Evolutionary conservation across 768 basidiomycete genomes (phyloP).

Genomic region (Mycena floridula): DNA sequence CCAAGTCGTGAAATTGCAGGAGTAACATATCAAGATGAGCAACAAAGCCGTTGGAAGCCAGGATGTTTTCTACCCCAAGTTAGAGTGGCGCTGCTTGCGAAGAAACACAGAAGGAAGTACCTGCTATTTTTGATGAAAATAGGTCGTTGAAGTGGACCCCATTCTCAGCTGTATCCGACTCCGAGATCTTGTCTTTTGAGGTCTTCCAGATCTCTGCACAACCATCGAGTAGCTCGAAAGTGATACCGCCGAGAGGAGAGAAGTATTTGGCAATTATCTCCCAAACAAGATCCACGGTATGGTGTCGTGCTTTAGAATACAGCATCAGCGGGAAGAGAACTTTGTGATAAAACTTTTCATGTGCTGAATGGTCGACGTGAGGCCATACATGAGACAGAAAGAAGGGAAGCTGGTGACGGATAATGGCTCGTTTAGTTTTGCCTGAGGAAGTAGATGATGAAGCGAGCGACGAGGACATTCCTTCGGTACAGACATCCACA

Average conservation of each 20-base stretch:
- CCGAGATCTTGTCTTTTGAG: slow-evolving; percentile 25
- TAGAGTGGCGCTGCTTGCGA: too few relatives aligned
- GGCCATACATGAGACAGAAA: slow-evolving; percentile 40
- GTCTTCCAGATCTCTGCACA: slow-evolving; percentile 40
- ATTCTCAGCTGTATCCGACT: too few relatives aligned
- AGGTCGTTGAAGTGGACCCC: too few relatives aligned
- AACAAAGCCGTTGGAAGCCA: slow-evolving; percentile 39
- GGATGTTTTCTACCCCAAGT: slow-evolving; percentile 68
- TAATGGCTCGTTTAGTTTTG: slow-evolving; percentile 41
- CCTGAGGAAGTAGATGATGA: slow-evolving; percentile 25
- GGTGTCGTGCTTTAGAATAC: slow-evolving; percentile 65
- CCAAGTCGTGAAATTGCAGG: slow-evolving; percentile 39
- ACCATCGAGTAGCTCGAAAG: slow-evolving; percentile 47
- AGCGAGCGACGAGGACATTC: too few relatives aligned
- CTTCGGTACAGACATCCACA: slow-evolving; percentile 37
- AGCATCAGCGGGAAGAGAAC: slow-evolving; percentile 71
- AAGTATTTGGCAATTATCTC: slow-evolving; percentile 40
- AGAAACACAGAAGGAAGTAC: too few relatives aligned
- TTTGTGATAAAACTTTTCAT: slow-evolving; percentile 37
- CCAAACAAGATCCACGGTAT: slow-evolving; percentile 67
- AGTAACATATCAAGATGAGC: slow-evolving; percentile 45
- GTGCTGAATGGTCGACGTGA: slow-evolving; percentile 14
- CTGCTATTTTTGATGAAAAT: slow-evolving; percentile 67
- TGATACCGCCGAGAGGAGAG: too few relatives aligned
- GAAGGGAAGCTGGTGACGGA: slow-evolving; percentile 55